Percentiles rank a stretch among this genome's conserved stretches.
phyloP scores from a whole-genome alignment of 1,139 yeast species.

The Candida smagusa region DNA sequence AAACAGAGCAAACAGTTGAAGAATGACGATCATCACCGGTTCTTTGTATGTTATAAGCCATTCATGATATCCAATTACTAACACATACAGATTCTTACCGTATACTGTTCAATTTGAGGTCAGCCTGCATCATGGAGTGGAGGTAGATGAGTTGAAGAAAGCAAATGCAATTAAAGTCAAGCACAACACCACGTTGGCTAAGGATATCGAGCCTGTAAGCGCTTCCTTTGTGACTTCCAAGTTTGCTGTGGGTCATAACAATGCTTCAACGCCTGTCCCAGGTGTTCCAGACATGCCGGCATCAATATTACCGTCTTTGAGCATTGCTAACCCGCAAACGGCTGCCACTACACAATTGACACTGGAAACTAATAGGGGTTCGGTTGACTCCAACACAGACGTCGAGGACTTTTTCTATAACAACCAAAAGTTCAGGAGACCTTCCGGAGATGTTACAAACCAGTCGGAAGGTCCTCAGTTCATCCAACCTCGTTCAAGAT shows the following conservation, averaged over 20 bases:
- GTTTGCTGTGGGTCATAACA: background rate
- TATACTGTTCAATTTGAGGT: slow-evolving; percentile 71
- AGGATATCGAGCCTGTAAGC: too few species aligned
- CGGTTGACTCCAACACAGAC: slow-evolving; percentile 4
- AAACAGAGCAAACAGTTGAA: background rate
- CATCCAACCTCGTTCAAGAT: slow-evolving; percentile 46
- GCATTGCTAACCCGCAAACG: slow-evolving; percentile 7
- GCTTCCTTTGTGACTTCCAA: too few species aligned
- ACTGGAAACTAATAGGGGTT: slow-evolving; percentile 2
- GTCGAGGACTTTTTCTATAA: slow-evolving; percentile 27
- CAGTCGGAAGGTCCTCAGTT: slow-evolving; percentile 30
- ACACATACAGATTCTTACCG: slow-evolving; percentile 56
- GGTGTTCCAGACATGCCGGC: slow-evolving; percentile 2
- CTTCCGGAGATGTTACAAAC: slow-evolving; percentile 10
- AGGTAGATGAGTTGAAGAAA: slow-evolving; percentile 6
- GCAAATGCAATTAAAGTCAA: slow-evolving; percentile 8
- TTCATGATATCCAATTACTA: slow-evolving; percentile 14
- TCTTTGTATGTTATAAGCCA: slow-evolving; percentile 49
- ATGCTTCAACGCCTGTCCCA: background rate
- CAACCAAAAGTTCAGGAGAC: slow-evolving; percentile 14
- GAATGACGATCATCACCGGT: slow-evolving; percentile 59
- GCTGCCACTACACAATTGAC: slow-evolving; percentile 9
- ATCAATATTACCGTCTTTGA: slow-evolving; percentile 20
- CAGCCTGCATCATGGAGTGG: slow-evolving; percentile 14
- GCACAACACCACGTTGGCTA: background rate